Percentiles rank a stretch among this genome's conserved stretches.
These are phyloP conservation scores for Bipolaris oryzae DNA, from an alignment of 2,329 filamentous ascomycete genomes.

Conservation along the genomic window DNA sequence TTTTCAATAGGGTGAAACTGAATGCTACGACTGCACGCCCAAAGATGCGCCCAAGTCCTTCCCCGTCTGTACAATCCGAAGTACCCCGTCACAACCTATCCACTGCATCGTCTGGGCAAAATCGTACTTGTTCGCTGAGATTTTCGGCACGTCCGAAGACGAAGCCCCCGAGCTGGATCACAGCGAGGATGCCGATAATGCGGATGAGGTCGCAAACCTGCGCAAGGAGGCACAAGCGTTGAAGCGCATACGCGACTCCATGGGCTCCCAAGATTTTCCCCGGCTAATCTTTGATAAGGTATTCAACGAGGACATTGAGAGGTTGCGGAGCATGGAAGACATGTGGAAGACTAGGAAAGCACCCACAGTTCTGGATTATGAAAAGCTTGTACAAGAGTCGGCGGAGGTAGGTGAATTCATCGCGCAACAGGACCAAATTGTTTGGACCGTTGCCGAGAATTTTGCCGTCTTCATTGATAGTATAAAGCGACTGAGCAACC, in stretches of 20 bases:
- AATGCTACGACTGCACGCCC: conserved; percentile 92
- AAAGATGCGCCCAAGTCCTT: conserved; percentile 93
- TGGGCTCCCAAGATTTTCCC: conserved; percentile 78
- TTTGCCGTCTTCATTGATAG: conserved; percentile 86
- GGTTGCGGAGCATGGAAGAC: conserved; percentile 84
- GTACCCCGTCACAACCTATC: conserved; percentile 93
- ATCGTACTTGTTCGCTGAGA: conserved; percentile 92
- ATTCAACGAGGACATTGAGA: conserved; percentile 81
- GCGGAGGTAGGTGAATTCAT: conserved; percentile 60
- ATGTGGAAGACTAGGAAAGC: conserved; percentile 90
- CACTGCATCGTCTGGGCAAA: conserved; percentile 99
- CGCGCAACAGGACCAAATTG: conserved; percentile 70
- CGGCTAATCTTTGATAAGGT: conserved; percentile 90
- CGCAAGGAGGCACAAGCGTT: conserved; percentile 82
- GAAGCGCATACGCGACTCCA: conserved; percentile 78
- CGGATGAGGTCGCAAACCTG: conserved; percentile 85
- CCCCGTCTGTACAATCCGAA: conserved; percentile 95
- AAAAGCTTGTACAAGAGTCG: conserved; percentile 62
- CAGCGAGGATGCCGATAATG: conserved; percentile 80
- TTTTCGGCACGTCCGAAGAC: conserved; percentile 91
- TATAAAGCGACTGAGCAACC: conserved; percentile 74
- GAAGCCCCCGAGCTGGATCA: conserved; percentile 79
- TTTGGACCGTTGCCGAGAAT: conserved; percentile 85
- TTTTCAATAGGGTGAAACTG: conserved; percentile 69
- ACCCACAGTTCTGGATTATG: conserved; percentile 75